Conservation (phyloP, 148 eudicot species). For the Fallopia convolvulus region DNA sequence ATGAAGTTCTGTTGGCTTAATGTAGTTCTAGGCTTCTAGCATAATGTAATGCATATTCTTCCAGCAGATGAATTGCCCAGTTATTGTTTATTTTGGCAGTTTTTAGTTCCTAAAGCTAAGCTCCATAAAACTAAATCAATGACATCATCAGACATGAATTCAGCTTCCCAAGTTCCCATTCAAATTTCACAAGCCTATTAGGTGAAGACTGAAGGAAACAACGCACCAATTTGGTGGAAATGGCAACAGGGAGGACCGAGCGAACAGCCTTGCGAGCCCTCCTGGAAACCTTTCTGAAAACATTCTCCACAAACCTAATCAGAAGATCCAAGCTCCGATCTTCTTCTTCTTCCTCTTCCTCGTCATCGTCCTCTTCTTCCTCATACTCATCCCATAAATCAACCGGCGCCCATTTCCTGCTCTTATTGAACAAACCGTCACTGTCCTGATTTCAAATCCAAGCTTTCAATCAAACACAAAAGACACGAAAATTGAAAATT, state of each 20-base stretch:
- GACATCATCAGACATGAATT: background rate
- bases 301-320: slow-evolving; percentile 74
- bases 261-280: slow-evolving; percentile 82
- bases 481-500: background rate
- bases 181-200: background rate
- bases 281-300: slow-evolving; percentile 67
- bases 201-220: slow-evolving; percentile 8
- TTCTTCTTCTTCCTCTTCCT: slow-evolving; percentile 72
- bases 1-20: background rate
- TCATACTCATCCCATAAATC: slow-evolving; percentile 19
- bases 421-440: slow-evolving; percentile 30
- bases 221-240: slow-evolving; percentile 73
- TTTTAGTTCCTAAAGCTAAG: background rate
- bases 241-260: slow-evolving; percentile 68
- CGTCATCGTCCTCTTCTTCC: slow-evolving; percentile 53
- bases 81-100: background rate
- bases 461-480: background rate
- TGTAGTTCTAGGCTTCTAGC: background rate
- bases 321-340: slow-evolving; percentile 90
- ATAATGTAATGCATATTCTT: background rate
- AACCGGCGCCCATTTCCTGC: slow-evolving; percentile 41
- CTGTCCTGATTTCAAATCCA: slow-evolving; percentile 28
- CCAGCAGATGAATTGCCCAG: background rate
- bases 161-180: background rate
- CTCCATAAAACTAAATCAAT: background rate